Evolutionary conservation across 2,329 filamentous ascomycete genomes (phyloP), one percentile per base, ranked within the genome.

Genomic region (Penicillium sclerotiorum): DNA sequence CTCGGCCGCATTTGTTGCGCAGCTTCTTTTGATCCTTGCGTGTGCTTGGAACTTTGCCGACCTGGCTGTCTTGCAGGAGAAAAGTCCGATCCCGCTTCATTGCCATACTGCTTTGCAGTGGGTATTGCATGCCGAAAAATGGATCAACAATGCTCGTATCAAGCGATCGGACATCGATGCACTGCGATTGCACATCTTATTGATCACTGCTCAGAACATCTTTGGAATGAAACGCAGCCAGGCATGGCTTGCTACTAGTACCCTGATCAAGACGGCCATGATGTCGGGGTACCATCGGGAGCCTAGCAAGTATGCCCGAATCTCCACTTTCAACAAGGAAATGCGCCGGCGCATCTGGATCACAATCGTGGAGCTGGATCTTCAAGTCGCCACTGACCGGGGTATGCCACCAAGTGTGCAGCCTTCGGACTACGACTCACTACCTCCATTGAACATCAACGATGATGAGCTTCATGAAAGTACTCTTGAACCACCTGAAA

Each of bases 51-150:
- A 67, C n/a, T 53, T 71, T 12, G 62, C 66, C 5, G 64, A 71
- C 43, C 39, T 60, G 15, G 49, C 61, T 4, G 59, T 54, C 9
- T 53, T 70, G 1, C 59, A 66, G 21, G 53, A 61, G 5, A 68
- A 68, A 36, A 67, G 62, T 33, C 49, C 61, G 3, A 54, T 49
- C 4, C 54, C 55, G 12, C 55, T 70, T 32, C 60, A 57, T 38
- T 66, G 63, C 43, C 67, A 64, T 45, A 69, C 66, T 2, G 69
- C 67, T 1, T 46, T 70, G 20, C 87, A 89, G 61, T 96, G 92
- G 67, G 89, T 97, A 50, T 83, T 87, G 41, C 95, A 97, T 85
- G 90, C 91, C 2, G 93, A 96, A 67, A 84, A 86, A 2, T 87
- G 96, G 52, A 78, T 97, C 33, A 89, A 95, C 63, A 88, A 93